Percentiles rank a stretch among this genome's conserved stretches.
phyloP scores from a whole-genome alignment of 1,139 yeast species.

The Hyphopichia burtonii region DNA sequence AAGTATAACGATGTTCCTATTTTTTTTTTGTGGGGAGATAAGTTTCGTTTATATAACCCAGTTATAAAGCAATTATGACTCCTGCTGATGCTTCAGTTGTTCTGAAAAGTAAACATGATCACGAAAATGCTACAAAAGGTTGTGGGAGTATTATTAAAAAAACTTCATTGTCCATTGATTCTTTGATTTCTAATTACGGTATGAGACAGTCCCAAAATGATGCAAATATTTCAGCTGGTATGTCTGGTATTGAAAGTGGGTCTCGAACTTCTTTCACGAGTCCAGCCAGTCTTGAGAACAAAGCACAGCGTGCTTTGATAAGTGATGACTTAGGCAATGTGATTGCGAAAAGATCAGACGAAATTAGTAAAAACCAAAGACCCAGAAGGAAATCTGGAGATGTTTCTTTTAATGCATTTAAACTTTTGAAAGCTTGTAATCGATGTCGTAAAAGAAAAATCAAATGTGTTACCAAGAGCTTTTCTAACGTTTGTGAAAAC shows the following conservation, averaged over 20 bases:
- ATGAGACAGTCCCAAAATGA: neutral
- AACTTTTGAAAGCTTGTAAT: conserved; percentile 18
- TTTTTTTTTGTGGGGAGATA: too few relatives aligned
- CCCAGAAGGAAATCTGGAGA: neutral
- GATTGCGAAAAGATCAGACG: too few relatives aligned
- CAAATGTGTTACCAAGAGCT: conserved; percentile 14
- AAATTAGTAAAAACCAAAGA: too few relatives aligned
- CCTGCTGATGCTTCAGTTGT: neutral
- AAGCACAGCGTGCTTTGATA: too few relatives aligned
- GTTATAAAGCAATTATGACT: too few relatives aligned
- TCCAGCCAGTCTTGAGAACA: too few relatives aligned
- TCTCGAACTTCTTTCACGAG: too few relatives aligned
- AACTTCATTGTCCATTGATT: neutral
- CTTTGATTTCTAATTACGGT: neutral
- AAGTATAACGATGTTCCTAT: too few relatives aligned
- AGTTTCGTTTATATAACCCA: too few relatives aligned
- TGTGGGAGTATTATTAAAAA: neutral
- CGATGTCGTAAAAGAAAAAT: conserved; percentile 19
- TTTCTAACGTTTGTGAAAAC: conserved; percentile 13
- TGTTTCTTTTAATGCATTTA: conserved; percentile 6
- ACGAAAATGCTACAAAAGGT: neutral
- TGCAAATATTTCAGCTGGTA: neutral
- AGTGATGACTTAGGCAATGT: too few relatives aligned
- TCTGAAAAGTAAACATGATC: neutral
- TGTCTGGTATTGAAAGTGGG: too few relatives aligned